These are phyloP conservation scores for Knufia fluminis DNA, from an alignment of 2,329 filamentous ascomycete genomes.

Conservation along the genomic window DNA sequence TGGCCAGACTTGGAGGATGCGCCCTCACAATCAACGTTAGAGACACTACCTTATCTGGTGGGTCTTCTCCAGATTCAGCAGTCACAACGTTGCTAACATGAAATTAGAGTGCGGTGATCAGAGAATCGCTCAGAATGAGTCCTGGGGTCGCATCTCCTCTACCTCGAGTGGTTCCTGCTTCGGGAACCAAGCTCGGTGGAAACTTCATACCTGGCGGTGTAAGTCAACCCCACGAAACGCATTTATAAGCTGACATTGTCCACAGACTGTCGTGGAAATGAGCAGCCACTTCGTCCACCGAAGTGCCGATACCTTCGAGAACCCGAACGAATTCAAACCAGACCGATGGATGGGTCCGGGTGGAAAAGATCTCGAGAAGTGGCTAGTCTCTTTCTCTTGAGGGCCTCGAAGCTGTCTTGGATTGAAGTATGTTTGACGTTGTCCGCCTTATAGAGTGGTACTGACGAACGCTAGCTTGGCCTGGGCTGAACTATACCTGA, in stretches of 20 bases:
- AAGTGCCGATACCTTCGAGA: slow-evolving; percentile 28
- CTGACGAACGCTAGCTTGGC: slow-evolving; percentile 13
- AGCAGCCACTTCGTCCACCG: slow-evolving; percentile 23
- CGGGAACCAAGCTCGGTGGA: slow-evolving; percentile 20
- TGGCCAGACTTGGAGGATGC: slow-evolving; percentile 29
- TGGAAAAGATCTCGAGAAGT: slow-evolving; percentile 26
- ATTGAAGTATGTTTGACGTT: slow-evolving; percentile 19
- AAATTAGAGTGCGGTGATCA: slow-evolving; percentile 30
- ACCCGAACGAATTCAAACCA: slow-evolving; percentile 30
- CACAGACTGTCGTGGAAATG: slow-evolving; percentile 25
- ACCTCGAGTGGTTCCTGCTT: slow-evolving; percentile 23
- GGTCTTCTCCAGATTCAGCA: not conserved
- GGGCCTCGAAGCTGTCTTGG: slow-evolving; percentile 36
- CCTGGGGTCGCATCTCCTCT: slow-evolving; percentile 27
- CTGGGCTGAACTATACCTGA: slow-evolving; percentile 14
- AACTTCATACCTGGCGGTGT: slow-evolving; percentile 21
- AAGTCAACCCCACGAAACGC: slow-evolving; percentile 11
- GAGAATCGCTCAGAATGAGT: slow-evolving; percentile 31
- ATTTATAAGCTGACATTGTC: not conserved
- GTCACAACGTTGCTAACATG: not conserved
- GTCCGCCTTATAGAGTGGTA: not conserved
- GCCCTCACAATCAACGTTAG: slow-evolving; percentile 19
- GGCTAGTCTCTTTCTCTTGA: slow-evolving; percentile 37
- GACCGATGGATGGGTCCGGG: slow-evolving; percentile 32
- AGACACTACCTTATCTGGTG: slow-evolving; percentile 30